A percentile compares a stretch with the other conserved stretches of the same genome.
These are phyloP conservation scores for Populus davidiana DNA, from an alignment of 345 rosid genomes.

Conservation along the genomic window DNA sequence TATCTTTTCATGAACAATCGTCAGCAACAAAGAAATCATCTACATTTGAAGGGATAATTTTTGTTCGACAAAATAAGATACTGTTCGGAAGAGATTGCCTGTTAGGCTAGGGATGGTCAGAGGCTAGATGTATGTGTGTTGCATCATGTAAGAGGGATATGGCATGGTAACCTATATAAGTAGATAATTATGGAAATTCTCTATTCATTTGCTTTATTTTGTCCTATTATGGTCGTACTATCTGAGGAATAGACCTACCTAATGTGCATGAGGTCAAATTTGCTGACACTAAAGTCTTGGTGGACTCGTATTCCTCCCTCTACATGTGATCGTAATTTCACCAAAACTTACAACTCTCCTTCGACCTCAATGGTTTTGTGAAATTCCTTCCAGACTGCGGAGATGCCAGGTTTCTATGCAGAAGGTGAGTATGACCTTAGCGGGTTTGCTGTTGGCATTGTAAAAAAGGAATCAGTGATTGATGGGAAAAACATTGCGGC, in stretches of 20 bases:
- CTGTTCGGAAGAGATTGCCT: neutral
- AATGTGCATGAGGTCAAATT: neutral
- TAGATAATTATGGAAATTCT: neutral
- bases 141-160: neutral
- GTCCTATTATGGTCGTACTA: neutral
- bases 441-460: constrained; percentile 90
- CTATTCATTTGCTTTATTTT: neutral
- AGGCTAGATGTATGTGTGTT: neutral
- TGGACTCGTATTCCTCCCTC: neutral
- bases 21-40: too few species aligned
- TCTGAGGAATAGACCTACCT: neutral
- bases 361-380: neutral
- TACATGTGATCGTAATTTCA: neutral
- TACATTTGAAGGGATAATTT: neutral
- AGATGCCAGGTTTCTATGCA: constrained; percentile 91
- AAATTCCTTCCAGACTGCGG: constrained; percentile 64
- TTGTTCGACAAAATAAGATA: neutral
- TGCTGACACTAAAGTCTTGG: neutral
- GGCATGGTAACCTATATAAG: neutral
- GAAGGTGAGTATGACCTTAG: constrained; percentile 87
- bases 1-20: too few species aligned
- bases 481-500: constrained; percentile 74
- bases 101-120: neutral
- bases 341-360: neutral
- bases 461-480: constrained; percentile 71